phyloP scores from a whole-genome alignment of 345 rosid genomes.

The Gossypium arboreum region DNA sequence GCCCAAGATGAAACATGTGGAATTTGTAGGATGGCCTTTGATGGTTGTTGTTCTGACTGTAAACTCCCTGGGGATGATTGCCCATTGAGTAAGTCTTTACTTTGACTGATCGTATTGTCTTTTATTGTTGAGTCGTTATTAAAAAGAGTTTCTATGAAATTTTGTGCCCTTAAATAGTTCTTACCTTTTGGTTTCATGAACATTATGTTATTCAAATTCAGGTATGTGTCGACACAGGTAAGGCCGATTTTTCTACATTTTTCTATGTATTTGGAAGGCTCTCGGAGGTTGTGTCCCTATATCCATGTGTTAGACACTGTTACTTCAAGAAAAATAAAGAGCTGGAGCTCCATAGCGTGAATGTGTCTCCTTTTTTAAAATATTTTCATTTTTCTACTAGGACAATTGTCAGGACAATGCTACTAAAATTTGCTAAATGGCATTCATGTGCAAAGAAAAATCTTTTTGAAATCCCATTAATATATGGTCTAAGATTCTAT shows the following conservation, averaged over 20 bases:
- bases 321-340: neutral
- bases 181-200: slow-evolving; percentile 6
- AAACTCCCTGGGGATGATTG: slow-evolving; percentile 91
- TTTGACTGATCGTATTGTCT: neutral
- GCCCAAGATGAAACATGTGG: slow-evolving; percentile 97
- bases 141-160: neutral
- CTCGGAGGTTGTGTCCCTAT: neutral
- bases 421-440: neutral
- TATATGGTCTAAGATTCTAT: neutral
- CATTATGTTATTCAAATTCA: neutral
- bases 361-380: neutral
- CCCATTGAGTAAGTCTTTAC: slow-evolving; percentile 58
- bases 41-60: slow-evolving; percentile 94
- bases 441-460: neutral
- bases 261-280: neutral
- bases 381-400: too few species aligned
- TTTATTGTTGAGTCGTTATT: neutral
- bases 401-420: neutral
- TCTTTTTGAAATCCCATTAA: neutral
- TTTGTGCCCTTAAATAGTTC: neutral
- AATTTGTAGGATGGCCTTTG: slow-evolving; percentile 94
- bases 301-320: neutral
- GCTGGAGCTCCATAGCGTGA: neutral
- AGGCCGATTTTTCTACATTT: neutral
- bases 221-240: neutral